A percentile compares a stretch with the other conserved stretches of the same genome.
phyloP scores from a whole-genome alignment of 192 early-diverging fungal genomes.

The Pilaira anomala region DNA sequence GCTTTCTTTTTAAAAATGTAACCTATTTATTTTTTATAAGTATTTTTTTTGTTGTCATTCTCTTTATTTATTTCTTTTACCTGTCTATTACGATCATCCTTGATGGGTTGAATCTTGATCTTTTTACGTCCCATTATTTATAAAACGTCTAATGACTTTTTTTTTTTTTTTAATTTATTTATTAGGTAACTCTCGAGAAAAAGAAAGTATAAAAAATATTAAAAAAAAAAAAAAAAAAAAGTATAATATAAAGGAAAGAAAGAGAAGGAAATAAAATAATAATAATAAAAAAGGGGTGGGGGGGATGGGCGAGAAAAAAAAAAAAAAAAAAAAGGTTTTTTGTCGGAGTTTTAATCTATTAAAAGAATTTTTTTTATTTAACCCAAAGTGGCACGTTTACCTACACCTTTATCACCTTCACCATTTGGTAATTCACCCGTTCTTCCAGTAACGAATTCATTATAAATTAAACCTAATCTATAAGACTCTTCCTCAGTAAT shows the following conservation, averaged over 20 bases:
- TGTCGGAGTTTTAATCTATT: background rate
- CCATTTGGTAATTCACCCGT: slow-evolving; percentile 59
- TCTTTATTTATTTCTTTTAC: slow-evolving; percentile 45
- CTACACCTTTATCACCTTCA: slow-evolving; percentile 40
- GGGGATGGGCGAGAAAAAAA: background rate
- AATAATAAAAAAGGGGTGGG: background rate
- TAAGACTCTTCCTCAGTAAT: slow-evolving; percentile 53
- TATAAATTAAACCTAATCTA: slow-evolving; percentile 55
- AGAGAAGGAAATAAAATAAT: background rate
- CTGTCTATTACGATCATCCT: slow-evolving; percentile 90
- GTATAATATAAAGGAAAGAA: background rate
- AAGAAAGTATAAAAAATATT: background rate
- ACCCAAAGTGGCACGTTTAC: slow-evolving; percentile 39
- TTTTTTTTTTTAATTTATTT: background rate
- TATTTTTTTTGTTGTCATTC: background rate
- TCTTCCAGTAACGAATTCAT: slow-evolving; percentile 57
- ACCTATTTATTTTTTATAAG: no score
- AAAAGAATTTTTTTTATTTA: slow-evolving; percentile 7
- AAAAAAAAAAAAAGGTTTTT: background rate
- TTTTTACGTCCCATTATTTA: slow-evolving; percentile 87
- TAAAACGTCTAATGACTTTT: background rate
- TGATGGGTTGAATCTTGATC: slow-evolving; percentile 91
- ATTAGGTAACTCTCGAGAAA: background rate
- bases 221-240: slow-evolving; percentile 1
- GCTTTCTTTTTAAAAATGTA: slow-evolving; percentile 93